Conservation (phyloP, 2,329 filamentous ascomycete species). For the Clarireedia sp. region DNA sequence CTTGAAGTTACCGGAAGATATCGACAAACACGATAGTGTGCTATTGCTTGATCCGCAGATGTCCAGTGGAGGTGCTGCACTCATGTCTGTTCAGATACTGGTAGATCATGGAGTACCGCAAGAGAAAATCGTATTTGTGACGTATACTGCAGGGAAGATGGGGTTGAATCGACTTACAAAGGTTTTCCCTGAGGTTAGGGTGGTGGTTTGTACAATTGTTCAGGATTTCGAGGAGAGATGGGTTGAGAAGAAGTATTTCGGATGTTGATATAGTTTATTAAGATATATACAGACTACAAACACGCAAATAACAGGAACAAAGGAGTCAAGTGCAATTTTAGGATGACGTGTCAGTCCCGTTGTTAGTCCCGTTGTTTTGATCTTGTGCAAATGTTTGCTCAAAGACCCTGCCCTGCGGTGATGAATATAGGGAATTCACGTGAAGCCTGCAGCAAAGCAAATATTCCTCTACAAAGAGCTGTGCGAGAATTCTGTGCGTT, state of each 20-base stretch:
- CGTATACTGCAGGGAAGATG: slow-evolving; percentile 78
- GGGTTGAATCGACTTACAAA: slow-evolving; percentile 78
- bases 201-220: slow-evolving; percentile 77
- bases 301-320: too few species aligned
- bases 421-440: too few species aligned
- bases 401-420: too few species aligned
- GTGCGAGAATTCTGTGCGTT: too few species aligned
- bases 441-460: too few species aligned
- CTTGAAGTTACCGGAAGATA: slow-evolving; percentile 67
- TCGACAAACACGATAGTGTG: slow-evolving; percentile 69
- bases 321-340: too few species aligned
- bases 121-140: slow-evolving; percentile 82
- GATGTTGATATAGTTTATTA: slow-evolving; percentile 51
- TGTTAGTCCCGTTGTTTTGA: too few species aligned
- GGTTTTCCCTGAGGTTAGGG: slow-evolving; percentile 80
- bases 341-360: too few species aligned
- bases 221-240: slow-evolving; percentile 78
- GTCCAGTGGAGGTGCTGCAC: slow-evolving; percentile 73
- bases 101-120: slow-evolving; percentile 86
- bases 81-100: slow-evolving; percentile 96
- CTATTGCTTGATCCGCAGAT: slow-evolving; percentile 89
- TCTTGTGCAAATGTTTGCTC: too few species aligned
- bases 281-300: not conserved
- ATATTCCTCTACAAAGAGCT: too few species aligned
- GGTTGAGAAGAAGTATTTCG: slow-evolving; percentile 84